Evolutionary conservation across 2,329 filamentous ascomycete genomes (phyloP).

Genomic region (Erysiphe neolycopersici): DNA sequence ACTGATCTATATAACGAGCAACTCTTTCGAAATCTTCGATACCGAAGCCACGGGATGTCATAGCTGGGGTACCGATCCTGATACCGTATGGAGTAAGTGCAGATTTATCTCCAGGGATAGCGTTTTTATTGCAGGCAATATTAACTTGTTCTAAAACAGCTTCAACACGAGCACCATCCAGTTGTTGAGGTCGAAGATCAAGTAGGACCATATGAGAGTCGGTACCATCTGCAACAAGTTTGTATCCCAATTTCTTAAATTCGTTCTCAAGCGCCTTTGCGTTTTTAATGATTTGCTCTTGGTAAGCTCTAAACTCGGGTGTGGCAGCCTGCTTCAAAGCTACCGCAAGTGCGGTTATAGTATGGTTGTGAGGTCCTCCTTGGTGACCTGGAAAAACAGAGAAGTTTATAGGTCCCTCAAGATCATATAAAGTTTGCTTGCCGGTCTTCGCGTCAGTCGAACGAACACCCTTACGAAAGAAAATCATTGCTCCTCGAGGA

Average conservation of each 20-base stretch:
- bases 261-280: slow-evolving; percentile 33
- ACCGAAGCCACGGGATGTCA: slow-evolving; percentile 87
- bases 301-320: slow-evolving; percentile 77
- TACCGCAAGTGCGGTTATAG: slow-evolving; percentile 83
- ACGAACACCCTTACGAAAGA: slow-evolving; percentile 82
- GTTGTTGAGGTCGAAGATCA: slow-evolving; percentile 65
- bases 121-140: slow-evolving; percentile 98
- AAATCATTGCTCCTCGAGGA: slow-evolving; percentile 90
- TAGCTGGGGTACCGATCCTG: slow-evolving; percentile 83
- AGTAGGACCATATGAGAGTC: slow-evolving; percentile 92
- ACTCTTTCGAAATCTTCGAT: slow-evolving; percentile 71
- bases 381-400: slow-evolving; percentile 97
- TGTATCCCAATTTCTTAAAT: slow-evolving; percentile 58
- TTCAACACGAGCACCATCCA: slow-evolving; percentile 79
- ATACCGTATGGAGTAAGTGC: slow-evolving; percentile 82
- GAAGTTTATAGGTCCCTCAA: slow-evolving; percentile 80
- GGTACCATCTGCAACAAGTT: slow-evolving; percentile 76
- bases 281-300: slow-evolving; percentile 71
- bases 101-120: slow-evolving; percentile 81
- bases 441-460: slow-evolving; percentile 64
- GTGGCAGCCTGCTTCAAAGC: slow-evolving; percentile 82
- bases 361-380: slow-evolving; percentile 96
- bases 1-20: slow-evolving; percentile 48
- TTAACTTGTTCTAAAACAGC: slow-evolving; percentile 75
- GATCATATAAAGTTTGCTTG: slow-evolving; percentile 63